Evolutionary conservation across 345 rosid species (phyloP).

Genomic region (Gossypium thurberi): DNA sequence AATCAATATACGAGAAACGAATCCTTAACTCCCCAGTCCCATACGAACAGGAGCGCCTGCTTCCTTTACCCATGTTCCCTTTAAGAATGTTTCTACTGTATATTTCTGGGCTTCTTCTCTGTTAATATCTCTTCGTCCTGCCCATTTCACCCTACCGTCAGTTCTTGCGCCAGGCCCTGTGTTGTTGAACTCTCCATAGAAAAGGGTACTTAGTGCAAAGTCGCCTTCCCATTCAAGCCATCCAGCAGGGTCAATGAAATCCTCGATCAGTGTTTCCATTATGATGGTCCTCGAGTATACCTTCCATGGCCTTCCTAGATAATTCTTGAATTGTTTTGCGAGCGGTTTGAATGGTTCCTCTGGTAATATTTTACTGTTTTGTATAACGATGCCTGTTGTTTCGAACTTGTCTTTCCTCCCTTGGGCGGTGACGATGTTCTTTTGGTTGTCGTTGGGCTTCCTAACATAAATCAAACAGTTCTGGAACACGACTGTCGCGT

Average conservation of each 20-base stretch:
- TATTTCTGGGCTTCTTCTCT: constrained; percentile 47
- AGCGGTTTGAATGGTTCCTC: constrained; percentile 37
- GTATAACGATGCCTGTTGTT: constrained; percentile 71
- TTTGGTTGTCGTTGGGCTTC: constrained; percentile 49
- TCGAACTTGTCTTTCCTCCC: constrained; percentile 54
- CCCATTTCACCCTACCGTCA: constrained; percentile 60
- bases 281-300: constrained; percentile 55
- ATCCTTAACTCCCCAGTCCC: constrained; percentile 5
- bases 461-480: constrained; percentile 54
- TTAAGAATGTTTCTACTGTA: constrained; percentile 54
- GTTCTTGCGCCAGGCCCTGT: constrained; percentile 49
- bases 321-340: constrained; percentile 37
- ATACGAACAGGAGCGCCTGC: constrained; percentile 29
- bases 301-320: constrained; percentile 82
- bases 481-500: constrained; percentile 70
- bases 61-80: constrained; percentile 46
- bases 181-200: constrained; percentile 66
- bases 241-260: constrained; percentile 67
- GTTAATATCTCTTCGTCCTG: constrained; percentile 44
- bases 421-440: constrained; percentile 61
- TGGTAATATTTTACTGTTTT: constrained; percentile 49
- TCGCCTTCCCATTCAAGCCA: constrained; percentile 59
- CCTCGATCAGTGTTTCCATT: constrained; percentile 66
- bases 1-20: neutral
- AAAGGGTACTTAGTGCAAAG: constrained; percentile 42